phyloP scores from a whole-genome alignment of 352 stramenopile genomes.

The Pythium rishiriense region DNA sequence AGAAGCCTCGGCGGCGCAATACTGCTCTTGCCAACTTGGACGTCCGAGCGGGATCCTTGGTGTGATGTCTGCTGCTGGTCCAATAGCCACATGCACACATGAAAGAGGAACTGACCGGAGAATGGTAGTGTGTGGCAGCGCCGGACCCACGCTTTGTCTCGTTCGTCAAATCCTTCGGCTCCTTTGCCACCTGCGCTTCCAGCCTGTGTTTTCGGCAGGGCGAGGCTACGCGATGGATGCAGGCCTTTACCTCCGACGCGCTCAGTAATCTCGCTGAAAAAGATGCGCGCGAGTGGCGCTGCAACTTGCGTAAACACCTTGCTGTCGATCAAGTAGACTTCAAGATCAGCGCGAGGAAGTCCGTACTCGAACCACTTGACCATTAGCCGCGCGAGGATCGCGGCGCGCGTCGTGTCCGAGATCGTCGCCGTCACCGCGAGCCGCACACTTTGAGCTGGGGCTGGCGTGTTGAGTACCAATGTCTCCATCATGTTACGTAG shows the following conservation, averaged over 20 bases:
- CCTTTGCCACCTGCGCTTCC: neutral
- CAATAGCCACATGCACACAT: constrained; percentile 66
- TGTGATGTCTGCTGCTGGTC: constrained; percentile 20
- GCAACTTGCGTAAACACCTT: constrained; percentile 63
- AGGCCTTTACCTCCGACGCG: constrained; percentile 38
- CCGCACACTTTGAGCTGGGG: neutral
- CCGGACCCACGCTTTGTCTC: constrained; percentile 73
- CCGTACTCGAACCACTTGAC: constrained; percentile 87
- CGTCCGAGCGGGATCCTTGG: constrained; percentile 2
- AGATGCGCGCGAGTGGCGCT: constrained; percentile 64
- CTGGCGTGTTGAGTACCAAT: constrained; percentile 48
- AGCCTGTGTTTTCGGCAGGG: constrained; percentile 13
- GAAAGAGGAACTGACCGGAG: constrained; percentile 80
- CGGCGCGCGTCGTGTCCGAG: constrained; percentile 38
- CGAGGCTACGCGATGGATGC: constrained; percentile 1
- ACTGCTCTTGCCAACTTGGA: neutral
- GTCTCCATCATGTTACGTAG: constrained; percentile 60
- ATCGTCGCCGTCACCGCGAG: neutral
- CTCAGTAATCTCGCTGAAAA: constrained; percentile 71
- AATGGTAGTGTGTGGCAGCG: constrained; percentile 77
- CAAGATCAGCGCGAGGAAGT: constrained; percentile 52
- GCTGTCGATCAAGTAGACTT: constrained; percentile 61
- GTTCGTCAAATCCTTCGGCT: constrained; percentile 54
- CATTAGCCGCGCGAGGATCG: constrained; percentile 75
- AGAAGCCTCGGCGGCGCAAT: constrained; percentile 34